These are phyloP conservation scores for Erythrophleum ivorense DNA, from an alignment of 331 rosid genomes.

Conservation along the genomic window DNA sequence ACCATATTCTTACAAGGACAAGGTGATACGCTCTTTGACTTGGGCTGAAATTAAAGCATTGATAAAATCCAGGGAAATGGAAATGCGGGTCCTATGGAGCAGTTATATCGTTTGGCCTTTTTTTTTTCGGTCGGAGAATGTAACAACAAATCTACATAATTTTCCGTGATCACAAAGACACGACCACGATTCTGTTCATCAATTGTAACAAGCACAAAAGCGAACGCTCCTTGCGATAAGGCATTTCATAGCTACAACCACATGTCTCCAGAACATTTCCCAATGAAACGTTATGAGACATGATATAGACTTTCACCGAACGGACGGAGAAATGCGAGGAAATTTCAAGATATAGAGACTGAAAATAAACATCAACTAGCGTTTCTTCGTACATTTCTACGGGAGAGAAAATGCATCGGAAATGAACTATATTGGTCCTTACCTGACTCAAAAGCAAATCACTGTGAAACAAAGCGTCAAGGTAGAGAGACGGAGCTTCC, in stretches of 20 bases:
- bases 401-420: neutral
- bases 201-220: constrained; percentile 2
- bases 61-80: neutral
- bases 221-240: neutral
- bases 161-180: neutral
- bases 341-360: neutral
- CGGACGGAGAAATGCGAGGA: constrained; percentile 15
- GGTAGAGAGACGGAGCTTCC: neutral
- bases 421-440: neutral
- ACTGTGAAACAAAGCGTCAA: constrained; percentile 8
- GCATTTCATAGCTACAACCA: neutral
- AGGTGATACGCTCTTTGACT: neutral
- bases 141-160: constrained; percentile 12
- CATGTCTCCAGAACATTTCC: too few species aligned
- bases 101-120: neutral
- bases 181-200: neutral
- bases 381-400: neutral
- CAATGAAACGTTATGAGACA: neutral
- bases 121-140: neutral
- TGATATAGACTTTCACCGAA: neutral
- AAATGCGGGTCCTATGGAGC: neutral
- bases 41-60: neutral
- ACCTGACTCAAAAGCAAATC: constrained; percentile 42
- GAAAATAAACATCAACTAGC: neutral
- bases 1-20: neutral